phyloP scores from a whole-genome alignment of 1,284 basidiomycete genomes.

The Megacollybia platyphylla region DNA sequence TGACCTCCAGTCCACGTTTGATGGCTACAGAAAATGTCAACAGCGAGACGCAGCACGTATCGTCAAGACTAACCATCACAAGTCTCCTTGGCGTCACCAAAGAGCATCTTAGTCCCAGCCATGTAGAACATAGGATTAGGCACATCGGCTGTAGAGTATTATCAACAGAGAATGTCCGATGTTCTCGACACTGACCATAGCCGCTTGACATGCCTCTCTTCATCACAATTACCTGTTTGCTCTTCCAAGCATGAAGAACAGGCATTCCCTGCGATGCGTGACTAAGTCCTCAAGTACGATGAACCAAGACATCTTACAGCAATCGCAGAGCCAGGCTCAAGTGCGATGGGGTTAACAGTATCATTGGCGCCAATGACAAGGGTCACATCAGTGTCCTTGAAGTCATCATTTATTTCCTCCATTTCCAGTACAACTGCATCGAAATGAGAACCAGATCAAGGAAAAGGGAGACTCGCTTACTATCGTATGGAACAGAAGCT shows the following conservation, averaged over 20 bases:
- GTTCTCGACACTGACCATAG: slow-evolving; percentile 40
- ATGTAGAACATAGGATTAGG: slow-evolving; percentile 87
- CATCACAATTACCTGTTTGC: slow-evolving; percentile 83
- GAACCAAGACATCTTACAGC: slow-evolving; percentile 26
- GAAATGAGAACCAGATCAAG: neutral
- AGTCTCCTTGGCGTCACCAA: slow-evolving; percentile 78
- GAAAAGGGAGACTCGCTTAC: slow-evolving; percentile 26
- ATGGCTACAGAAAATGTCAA: slow-evolving; percentile 25
- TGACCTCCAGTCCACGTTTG: slow-evolving; percentile 39
- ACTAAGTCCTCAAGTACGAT: neutral
- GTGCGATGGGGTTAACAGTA: slow-evolving; percentile 79
- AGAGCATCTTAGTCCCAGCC: slow-evolving; percentile 78
- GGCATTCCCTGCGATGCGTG: slow-evolving; percentile 55
- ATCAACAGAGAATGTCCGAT: neutral
- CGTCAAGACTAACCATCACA: slow-evolving; percentile 52
- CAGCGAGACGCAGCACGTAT: neutral
- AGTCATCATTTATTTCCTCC: slow-evolving; percentile 89
- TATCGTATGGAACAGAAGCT: slow-evolving; percentile 80
- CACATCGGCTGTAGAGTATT: slow-evolving; percentile 50
- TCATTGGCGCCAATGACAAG: slow-evolving; percentile 85
- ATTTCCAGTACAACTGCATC: slow-evolving; percentile 70
- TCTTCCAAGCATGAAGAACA: slow-evolving; percentile 82
- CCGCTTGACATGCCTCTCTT: slow-evolving; percentile 79
- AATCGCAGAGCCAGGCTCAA: slow-evolving; percentile 76
- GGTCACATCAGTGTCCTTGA: slow-evolving; percentile 71